A percentile compares a stretch with the other conserved stretches of the same genome.
These are phyloP conservation scores for Krasilnikovozyma curviuscula DNA, from an alignment of 768 basidiomycete species.

Conservation along the genomic window DNA sequence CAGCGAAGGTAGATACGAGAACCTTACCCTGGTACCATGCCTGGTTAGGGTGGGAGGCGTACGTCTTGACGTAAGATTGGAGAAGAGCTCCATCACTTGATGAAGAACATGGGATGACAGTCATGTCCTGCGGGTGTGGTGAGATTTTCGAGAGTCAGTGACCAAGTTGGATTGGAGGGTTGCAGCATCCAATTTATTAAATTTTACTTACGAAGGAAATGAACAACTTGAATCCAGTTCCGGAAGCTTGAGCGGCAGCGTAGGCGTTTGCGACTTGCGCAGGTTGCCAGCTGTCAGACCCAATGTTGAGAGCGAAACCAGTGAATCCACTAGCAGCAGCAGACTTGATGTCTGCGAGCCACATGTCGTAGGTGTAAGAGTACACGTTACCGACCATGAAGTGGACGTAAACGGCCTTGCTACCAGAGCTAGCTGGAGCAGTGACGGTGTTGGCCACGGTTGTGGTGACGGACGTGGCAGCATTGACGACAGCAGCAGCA, in stretches of 20 bases:
- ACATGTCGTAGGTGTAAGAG: conserved; percentile 31
- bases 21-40: conserved; percentile 22
- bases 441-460: neutral
- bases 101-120: conserved; percentile 18
- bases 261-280: conserved; percentile 46
- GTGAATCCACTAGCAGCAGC: conserved; percentile 39
- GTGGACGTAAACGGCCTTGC: conserved; percentile 21
- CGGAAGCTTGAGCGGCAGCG: conserved; percentile 27
- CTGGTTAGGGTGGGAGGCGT: conserved; percentile 19
- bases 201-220: no score
- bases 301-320: conserved; percentile 41
- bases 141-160: no score
- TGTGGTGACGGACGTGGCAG: neutral
- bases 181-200: no score
- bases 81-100: conserved; percentile 15
- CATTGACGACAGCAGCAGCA: neutral
- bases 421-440: conserved; percentile 19
- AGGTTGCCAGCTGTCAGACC: conserved; percentile 44
- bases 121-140: no score
- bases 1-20: conserved; percentile 26
- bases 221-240: conserved; percentile 8
- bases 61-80: conserved; percentile 16
- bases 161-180: no score
- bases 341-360: conserved; percentile 33
- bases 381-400: conserved; percentile 43